A percentile compares a stretch with the other conserved stretches of the same genome.
phyloP scores from a whole-genome alignment of 805 yeast species.

The Lachancea dasiensis region DNA sequence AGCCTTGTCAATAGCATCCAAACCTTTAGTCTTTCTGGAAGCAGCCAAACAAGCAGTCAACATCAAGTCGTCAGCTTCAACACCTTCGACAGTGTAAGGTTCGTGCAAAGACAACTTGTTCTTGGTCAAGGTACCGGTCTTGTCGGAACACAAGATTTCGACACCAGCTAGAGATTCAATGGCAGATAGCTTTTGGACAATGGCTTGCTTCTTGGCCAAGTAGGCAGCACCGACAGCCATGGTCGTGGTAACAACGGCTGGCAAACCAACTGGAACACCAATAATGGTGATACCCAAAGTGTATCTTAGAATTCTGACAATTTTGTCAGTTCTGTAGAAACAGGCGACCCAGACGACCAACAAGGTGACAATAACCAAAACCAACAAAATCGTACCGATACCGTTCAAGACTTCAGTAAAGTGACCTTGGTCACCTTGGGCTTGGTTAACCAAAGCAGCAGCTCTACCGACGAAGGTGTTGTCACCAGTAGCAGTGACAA shows the following conservation, averaged over 20 bases:
- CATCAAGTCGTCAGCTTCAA: conserved; percentile 92
- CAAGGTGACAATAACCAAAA: conserved; percentile 80
- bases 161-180: conserved; percentile 97
- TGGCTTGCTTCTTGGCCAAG: conserved; percentile 94
- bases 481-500: conserved; percentile 94
- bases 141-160: conserved; percentile 95
- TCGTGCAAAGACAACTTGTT: conserved; percentile 93
- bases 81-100: conserved; percentile 98
- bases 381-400: conserved; percentile 89
- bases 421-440: conserved; percentile 90
- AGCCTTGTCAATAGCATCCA: conserved; percentile 96
- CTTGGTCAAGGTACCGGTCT: conserved; percentile 97
- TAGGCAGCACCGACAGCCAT: conserved; percentile 99
- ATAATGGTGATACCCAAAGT: conserved; percentile 92
- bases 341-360: conserved; percentile 87
- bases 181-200: conserved; percentile 94
- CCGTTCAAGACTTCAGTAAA: conserved; percentile 97
- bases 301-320: conserved; percentile 85
- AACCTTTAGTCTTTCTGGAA: conserved; percentile 96
- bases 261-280: conserved; percentile 98
- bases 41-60: conserved; percentile 97
- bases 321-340: conserved; percentile 86
- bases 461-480: conserved; percentile 95
- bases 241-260: conserved; percentile 97
- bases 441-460: conserved; percentile 93